Evolutionary conservation across 495 filamentous ascomycete genomes (phyloP).

Genomic region (Haplographium delicatum): DNA sequence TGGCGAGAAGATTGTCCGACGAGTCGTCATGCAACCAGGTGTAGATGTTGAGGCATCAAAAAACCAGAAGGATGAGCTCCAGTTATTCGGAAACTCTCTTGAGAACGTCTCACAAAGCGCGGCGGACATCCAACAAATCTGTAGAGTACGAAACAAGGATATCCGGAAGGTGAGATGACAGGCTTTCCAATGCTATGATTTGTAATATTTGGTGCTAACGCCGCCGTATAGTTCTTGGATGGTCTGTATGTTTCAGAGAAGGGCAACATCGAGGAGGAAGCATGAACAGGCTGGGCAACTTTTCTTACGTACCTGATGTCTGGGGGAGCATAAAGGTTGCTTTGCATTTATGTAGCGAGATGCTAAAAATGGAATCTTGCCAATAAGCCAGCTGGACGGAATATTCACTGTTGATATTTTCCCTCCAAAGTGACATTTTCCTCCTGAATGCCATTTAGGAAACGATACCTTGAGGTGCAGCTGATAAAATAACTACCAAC

Average conservation of each 20-base stretch:
- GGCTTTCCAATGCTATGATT: background rate
- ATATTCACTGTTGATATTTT: no score
- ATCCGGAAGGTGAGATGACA: slow-evolving; percentile 93
- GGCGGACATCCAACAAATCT: slow-evolving; percentile 99
- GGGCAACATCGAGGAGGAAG: slow-evolving; percentile 79
- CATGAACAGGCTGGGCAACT: slow-evolving; percentile 33
- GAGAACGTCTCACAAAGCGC: slow-evolving; percentile 96
- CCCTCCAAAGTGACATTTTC: no score
- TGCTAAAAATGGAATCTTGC: slow-evolving; percentile 28
- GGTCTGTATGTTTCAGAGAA: slow-evolving; percentile 98
- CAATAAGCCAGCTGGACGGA: background rate
- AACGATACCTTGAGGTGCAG: no score
- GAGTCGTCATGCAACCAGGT: slow-evolving; percentile 79
- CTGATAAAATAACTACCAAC: no score
- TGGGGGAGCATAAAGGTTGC: slow-evolving; percentile 45
- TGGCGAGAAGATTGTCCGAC: slow-evolving; percentile 98
- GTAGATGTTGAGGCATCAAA: slow-evolving; percentile 84
- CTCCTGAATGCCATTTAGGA: no score
- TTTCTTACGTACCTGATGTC: slow-evolving; percentile 38
- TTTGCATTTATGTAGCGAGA: slow-evolving; percentile 54
- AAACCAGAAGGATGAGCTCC: slow-evolving; percentile 94
- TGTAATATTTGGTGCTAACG: background rate
- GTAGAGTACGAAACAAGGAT: slow-evolving; percentile 99
- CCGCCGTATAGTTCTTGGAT: slow-evolving; percentile 81
- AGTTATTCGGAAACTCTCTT: slow-evolving; percentile 87